Evolutionary conservation across 2,329 filamentous ascomycete genomes (phyloP), one percentile per base, ranked within the genome.

Genomic region (Claviceps maximensis): DNA sequence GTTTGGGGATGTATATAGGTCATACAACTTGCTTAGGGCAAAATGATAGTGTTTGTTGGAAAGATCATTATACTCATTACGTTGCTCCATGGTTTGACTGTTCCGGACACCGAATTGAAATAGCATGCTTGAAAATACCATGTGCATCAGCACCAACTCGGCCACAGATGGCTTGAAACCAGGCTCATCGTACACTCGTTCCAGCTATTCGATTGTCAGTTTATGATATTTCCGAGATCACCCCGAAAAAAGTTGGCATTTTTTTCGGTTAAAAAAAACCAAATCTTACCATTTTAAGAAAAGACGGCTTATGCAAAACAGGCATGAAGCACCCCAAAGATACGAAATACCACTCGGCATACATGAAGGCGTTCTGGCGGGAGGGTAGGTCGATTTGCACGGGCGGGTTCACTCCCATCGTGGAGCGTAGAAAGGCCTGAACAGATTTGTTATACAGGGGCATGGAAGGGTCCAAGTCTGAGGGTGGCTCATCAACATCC

Each of bases 11-110:
- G 72, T 72, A 15, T 80, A 68, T 4, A 94, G 69, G 48, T 87
- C 73, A 56, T 80, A 83, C 58, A 86, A 81, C 65, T 83, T 82
- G 62, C 79, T 80, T 46, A 90, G 68, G 1, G 83, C 77, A 62
- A 83, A 91, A 61, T 89, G 84, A 59, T 90, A 91, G 64, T 93
- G 87, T 52, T 79, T 78, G 66, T 89, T 87, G 3, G 86, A 87
- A 50, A 83, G 70, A 1, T 80, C 74, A 58, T 84, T 80, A 51
- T 84, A 69, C 41, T 75, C 72, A 7, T 71, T 69, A 55, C 78
- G 74, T 54, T 77, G 73, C 3, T 75, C 73, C 17, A 76, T 65
- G 53, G 79, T 70, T 55, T 80, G 74, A 56, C 74, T 72, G 59
- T 89, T 89, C 21, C 87, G 77, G 4, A 82, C 73, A n/a, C 84